Percentiles rank a stretch among this genome's conserved stretches.
These are phyloP conservation scores for Podosphaera aphanis DNA, from an alignment of 2,329 filamentous ascomycete genomes.

Conservation along the genomic window DNA sequence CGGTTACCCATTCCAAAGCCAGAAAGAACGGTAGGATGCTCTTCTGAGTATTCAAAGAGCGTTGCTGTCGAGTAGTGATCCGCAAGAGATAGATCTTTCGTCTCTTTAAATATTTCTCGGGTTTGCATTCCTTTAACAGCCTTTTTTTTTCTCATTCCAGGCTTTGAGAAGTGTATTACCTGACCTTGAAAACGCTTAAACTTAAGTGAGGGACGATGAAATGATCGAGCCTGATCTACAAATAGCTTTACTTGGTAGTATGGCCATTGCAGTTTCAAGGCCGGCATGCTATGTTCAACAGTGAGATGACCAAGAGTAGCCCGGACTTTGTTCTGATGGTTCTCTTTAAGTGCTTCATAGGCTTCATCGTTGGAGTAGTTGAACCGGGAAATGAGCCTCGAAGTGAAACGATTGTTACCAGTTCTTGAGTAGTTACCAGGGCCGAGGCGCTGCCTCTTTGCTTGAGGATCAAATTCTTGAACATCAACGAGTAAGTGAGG, in stretches of 20 bases:
- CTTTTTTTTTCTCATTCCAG: slow-evolving; percentile 56
- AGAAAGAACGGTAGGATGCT: slow-evolving; percentile 72
- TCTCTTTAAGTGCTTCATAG: slow-evolving; percentile 88
- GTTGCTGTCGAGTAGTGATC: slow-evolving; percentile 66
- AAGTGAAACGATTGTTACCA: slow-evolving; percentile 44
- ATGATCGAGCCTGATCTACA: slow-evolving; percentile 49
- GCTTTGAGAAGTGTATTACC: slow-evolving; percentile 48
- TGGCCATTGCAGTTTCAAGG: slow-evolving; percentile 75
- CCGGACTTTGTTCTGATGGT: slow-evolving; percentile 86
- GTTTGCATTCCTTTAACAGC: slow-evolving; percentile 57
- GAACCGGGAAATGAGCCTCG: slow-evolving; percentile 59
- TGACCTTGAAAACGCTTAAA: slow-evolving; percentile 45
- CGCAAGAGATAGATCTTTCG: slow-evolving; percentile 61
- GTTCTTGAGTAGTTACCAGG: slow-evolving; percentile 31
- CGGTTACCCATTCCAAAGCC: slow-evolving; percentile 96
- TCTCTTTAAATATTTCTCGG: slow-evolving; percentile 54
- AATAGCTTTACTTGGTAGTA: slow-evolving; percentile 80
- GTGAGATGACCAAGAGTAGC: slow-evolving; percentile 75
- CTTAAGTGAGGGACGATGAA: slow-evolving; percentile 58
- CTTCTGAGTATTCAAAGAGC: slow-evolving; percentile 87
- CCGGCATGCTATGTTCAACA: slow-evolving; percentile 88
- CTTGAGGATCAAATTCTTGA: slow-evolving; percentile 36
- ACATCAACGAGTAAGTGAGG: slow-evolving; percentile 68
- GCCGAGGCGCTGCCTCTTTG: slow-evolving; percentile 26
- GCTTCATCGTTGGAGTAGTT: slow-evolving; percentile 93